These are phyloP conservation scores for Pseudogymnoascus sp. DNA, from an alignment of 2,329 filamentous ascomycete species.

Conservation along the genomic window DNA sequence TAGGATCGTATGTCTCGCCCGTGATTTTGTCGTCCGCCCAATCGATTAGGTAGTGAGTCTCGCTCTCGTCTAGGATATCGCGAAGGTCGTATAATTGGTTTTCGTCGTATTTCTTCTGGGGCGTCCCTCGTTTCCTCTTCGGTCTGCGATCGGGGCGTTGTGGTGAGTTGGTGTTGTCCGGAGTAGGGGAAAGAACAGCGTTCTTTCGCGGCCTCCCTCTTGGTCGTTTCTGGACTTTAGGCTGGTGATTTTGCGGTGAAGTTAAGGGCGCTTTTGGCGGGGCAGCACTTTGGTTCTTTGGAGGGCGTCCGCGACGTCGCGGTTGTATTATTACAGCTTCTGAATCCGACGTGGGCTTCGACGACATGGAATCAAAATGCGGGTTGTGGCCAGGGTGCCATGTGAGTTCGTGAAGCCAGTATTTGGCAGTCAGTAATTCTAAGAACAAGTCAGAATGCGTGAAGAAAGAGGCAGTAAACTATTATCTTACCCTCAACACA, in stretches of 20 bases:
- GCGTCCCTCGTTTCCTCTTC: not conserved
- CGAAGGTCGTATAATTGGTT: conserved; percentile 1
- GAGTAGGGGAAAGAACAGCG: not conserved
- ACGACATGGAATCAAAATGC: conserved; percentile 10
- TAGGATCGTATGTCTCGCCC: conserved; percentile 39
- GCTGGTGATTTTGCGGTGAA: not conserved
- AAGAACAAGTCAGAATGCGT: not conserved
- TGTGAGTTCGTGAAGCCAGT: not conserved
- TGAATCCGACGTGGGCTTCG: conserved; percentile 8
- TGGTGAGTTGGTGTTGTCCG: not conserved
- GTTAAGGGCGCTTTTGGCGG: not conserved
- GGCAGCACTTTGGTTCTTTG: not conserved
- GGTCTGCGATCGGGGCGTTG: not conserved
- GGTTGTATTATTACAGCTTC: conserved; percentile 10
- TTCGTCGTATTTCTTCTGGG: conserved; percentile 1
- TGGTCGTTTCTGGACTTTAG: not conserved
- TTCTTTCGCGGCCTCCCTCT: not conserved
- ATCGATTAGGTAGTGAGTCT: conserved; percentile 43
- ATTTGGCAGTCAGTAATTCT: not conserved
- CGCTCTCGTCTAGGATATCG: conserved; percentile 11
- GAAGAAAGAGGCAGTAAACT: not conserved
- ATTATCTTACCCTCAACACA: not conserved
- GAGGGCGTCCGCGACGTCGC: conserved; percentile 1
- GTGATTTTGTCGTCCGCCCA: conserved; percentile 48
- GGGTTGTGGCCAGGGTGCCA: not conserved